Evolutionary conservation across 768 basidiomycete genomes (phyloP).

Genomic region (Phylloporus arenicola): DNA sequence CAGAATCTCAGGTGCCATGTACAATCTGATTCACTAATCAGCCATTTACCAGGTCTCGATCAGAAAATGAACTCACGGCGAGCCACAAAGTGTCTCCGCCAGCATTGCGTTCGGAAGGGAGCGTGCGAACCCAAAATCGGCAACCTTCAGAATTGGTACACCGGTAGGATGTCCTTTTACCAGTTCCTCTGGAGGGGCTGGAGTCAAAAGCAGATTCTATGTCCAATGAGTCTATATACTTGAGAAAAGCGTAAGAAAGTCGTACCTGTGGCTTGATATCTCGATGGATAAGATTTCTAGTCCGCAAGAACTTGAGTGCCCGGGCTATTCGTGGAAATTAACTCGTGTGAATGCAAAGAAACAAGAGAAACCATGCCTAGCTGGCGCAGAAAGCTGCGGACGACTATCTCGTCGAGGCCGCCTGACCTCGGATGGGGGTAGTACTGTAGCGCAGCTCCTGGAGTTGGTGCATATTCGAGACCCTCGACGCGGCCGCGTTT

Average conservation of each 20-base stretch:
- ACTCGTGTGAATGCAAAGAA: background rate
- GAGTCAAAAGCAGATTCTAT: conserved; percentile 86
- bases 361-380: conserved; percentile 48
- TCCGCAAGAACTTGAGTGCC: conserved; percentile 87
- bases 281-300: conserved; percentile 87
- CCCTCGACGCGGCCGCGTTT: conserved; percentile 91
- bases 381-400: conserved; percentile 89
- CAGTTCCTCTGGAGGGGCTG: conserved; percentile 75
- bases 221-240: conserved; percentile 5
- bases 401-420: conserved; percentile 84
- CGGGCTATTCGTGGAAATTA: conserved; percentile 53
- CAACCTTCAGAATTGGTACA: conserved; percentile 92
- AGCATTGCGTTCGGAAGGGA: conserved; percentile 87
- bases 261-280: conserved; percentile 95
- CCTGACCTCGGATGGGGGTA: conserved; percentile 91
- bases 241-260: background rate
- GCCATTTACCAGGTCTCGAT: background rate
- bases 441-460: conserved; percentile 68
- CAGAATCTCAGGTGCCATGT: conserved; percentile 99
- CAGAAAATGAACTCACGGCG: conserved; percentile 60
- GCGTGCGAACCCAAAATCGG: conserved; percentile 97
- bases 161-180: conserved; percentile 84
- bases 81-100: conserved; percentile 97
- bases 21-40: conserved; percentile 49
- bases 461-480: conserved; percentile 71